A percentile compares a stretch with the other conserved stretches of the same genome.
Conservation (phyloP, 2,329 filamentous ascomycete species). For the Colletotrichum limetticola region DNA sequence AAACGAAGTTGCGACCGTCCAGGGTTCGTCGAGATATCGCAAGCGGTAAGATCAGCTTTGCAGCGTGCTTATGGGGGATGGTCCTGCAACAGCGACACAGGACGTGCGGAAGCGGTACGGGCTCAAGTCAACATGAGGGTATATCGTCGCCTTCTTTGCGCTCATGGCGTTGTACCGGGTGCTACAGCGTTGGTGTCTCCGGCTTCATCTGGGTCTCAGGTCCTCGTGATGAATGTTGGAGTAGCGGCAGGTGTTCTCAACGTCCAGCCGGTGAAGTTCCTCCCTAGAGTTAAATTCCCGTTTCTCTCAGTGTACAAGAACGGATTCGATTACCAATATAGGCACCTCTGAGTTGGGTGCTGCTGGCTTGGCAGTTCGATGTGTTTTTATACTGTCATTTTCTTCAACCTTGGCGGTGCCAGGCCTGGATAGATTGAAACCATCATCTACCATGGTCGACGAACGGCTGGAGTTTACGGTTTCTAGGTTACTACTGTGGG, state of each 20-base stretch:
- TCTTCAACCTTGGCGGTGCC: too few relatives aligned
- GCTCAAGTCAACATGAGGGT: background rate
- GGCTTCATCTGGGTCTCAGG: too few relatives aligned
- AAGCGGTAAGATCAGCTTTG: background rate
- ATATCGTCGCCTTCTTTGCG: background rate
- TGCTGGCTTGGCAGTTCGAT: too few relatives aligned
- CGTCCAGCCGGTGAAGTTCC: background rate
- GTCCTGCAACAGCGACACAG: background rate
- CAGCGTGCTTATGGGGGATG: background rate
- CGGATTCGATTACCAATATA: background rate
- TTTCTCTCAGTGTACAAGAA: background rate
- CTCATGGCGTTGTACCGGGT: background rate
- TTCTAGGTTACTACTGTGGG: too few relatives aligned
- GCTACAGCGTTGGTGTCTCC: background rate
- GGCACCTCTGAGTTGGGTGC: background rate
- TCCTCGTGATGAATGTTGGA: background rate
- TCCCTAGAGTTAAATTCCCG: background rate
- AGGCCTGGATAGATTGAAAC: too few relatives aligned
- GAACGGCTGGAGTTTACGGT: too few relatives aligned
- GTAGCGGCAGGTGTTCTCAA: background rate
- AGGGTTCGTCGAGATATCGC: background rate
- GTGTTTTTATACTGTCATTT: too few relatives aligned
- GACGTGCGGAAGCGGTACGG: background rate
- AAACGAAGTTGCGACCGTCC: constrained; percentile 20
- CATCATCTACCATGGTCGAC: too few relatives aligned